These are phyloP conservation scores for Hypoxylon sp. DNA, from an alignment of 2,329 filamentous ascomycete species.

Conservation along the genomic window DNA sequence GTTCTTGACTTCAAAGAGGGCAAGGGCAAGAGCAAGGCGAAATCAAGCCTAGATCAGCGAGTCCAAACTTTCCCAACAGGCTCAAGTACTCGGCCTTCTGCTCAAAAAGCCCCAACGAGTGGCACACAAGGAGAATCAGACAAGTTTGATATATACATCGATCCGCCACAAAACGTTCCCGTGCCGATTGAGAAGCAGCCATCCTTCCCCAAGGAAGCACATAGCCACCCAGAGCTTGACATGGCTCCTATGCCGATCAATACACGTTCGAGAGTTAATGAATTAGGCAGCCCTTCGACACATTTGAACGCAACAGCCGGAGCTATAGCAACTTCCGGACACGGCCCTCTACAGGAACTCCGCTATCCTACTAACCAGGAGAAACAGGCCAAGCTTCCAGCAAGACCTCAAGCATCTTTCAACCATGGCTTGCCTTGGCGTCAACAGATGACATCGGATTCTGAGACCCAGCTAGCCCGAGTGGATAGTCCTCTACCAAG, in stretches of 20 bases:
- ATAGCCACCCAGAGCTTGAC: background rate
- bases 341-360: slow-evolving; percentile 2
- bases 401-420: background rate
- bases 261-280: slow-evolving; percentile 9
- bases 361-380: slow-evolving; percentile 2
- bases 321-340: slow-evolving; percentile 3
- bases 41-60: background rate
- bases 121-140: background rate
- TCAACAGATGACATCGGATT: slow-evolving; percentile 1
- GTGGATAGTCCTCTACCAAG: background rate
- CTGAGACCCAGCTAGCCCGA: slow-evolving; percentile 5
- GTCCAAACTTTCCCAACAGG: background rate
- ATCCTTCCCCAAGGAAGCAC: background rate
- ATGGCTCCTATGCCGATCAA: background rate
- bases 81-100: background rate
- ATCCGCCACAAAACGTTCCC: background rate
- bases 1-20: background rate
- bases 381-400: background rate
- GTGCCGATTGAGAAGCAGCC: background rate
- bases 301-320: background rate
- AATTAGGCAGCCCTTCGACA: slow-evolving; percentile 19
- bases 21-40: background rate
- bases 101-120: background rate
- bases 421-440: background rate
- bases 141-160: slow-evolving; percentile 2